Percentiles rank a stretch among this genome's conserved stretches.
phyloP scores from a whole-genome alignment of 192 early-diverging fungal genomes.

The Helicostylum pulchrum region DNA sequence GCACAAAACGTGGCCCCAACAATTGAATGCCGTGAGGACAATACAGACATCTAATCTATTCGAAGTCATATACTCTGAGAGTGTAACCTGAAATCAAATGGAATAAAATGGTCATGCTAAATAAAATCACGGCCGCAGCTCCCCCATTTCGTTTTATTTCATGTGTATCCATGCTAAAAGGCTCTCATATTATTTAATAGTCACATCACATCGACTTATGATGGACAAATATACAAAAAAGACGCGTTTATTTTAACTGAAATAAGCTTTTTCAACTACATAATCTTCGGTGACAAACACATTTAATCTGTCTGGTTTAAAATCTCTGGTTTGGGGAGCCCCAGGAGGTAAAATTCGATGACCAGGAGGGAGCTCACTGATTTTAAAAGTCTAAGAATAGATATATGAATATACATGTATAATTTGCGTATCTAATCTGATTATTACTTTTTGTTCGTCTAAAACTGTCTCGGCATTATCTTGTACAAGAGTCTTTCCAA shows the following conservation, averaged over 20 bases:
- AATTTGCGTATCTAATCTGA: not conserved
- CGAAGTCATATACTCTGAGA: too few species aligned
- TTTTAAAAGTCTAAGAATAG: constrained; percentile 28
- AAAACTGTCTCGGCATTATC: constrained; percentile 9
- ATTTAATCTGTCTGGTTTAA: constrained; percentile 41
- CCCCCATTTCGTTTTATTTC: too few species aligned
- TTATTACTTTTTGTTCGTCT: constrained; percentile 7
- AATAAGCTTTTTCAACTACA: not conserved
- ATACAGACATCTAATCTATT: too few species aligned
- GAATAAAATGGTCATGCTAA: too few species aligned
- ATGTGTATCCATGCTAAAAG: too few species aligned
- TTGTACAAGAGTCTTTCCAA: constrained; percentile 31
- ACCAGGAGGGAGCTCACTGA: constrained; percentile 32
- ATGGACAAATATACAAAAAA: too few species aligned
- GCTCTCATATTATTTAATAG: too few species aligned
- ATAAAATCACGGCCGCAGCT: too few species aligned
- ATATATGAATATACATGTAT: not conserved
- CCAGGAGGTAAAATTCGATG: constrained; percentile 41
- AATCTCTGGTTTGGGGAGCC: constrained; percentile 46
- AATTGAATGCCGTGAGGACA: too few species aligned
- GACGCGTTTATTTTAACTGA: not conserved
- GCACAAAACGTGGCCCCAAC: too few species aligned
- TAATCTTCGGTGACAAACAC: constrained; percentile 19
- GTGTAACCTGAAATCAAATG: too few species aligned
- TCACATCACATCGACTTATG: too few species aligned